Base-by-base conservation (phyloP, 163 green algal genomes). In the Scenedesmus sp. region DNA sequence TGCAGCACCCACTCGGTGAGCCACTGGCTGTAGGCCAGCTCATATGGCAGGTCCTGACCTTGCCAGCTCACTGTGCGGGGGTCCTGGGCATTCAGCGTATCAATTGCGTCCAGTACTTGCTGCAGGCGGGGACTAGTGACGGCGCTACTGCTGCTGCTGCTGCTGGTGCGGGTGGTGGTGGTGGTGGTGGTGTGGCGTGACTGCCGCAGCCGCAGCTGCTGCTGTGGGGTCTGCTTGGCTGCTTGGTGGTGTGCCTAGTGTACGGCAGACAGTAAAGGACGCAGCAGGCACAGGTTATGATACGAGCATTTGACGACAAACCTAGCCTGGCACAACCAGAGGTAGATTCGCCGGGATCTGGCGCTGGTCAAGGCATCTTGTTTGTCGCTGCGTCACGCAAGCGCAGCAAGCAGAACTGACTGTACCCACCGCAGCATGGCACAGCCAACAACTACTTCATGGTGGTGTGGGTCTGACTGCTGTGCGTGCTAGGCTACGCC, bases 1-100 rank as follows among this genome's bases (percentile, higher is more conserved):
- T 79, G 46, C 67, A 67, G 13, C 56, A 93, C 90, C 90, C 90
- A 93, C 6, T 88, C 81, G 3, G 81, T 85, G 3, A 92, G 64
- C 88, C 88, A 92, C 57, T 81, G 26, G 54, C 81, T 89, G 66
- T 92, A 92, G 1, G 89, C 88, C 12, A 92, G 67, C 70, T 90
- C 87, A 57, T 92, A 91, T 15, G 91, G 82, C n/a, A 87, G 3
- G 8, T 79, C 23, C 7, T 86, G 46, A 1, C 86, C 84, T 52
- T 90, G 82, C 79, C 79, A 88, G 55, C 1, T 81, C 0, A 55
- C 83, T 20, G 7, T 82, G 18, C 93, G 79, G 3, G 93, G 93
- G 88, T 95, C 93, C 26, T 93, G 70, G 20, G 54, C 52, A 85
- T 95, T 95, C 3, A 95, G 79, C 23, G 55, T 59, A 64, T 95